These are phyloP conservation scores for Peronospora belbahrii DNA, from an alignment of 352 stramenopile species.

Conservation along the genomic window DNA sequence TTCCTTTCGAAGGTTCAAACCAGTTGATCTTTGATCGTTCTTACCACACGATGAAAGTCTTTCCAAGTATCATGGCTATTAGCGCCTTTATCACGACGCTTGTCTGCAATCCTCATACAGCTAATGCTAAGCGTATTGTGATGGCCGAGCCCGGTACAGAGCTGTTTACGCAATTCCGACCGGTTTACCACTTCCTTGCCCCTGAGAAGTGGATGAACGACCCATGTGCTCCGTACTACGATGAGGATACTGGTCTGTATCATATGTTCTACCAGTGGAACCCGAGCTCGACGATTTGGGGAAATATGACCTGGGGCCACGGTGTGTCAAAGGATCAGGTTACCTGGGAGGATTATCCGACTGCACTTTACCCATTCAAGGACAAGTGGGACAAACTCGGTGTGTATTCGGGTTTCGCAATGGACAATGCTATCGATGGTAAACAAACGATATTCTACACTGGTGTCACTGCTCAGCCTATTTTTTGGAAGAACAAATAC, in stretches of 20 bases:
- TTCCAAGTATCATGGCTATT: slow-evolving; percentile 12
- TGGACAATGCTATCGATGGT: slow-evolving; percentile 45
- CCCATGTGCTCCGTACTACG: slow-evolving; percentile 67
- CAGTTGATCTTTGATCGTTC: too few relatives aligned
- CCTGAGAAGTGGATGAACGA: slow-evolving; percentile 83
- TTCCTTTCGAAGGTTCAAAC: too few relatives aligned
- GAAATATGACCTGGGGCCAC: slow-evolving; percentile 77
- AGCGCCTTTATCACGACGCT: slow-evolving; percentile 9
- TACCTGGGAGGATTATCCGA: slow-evolving; percentile 57
- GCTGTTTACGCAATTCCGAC: slow-evolving; percentile 45
- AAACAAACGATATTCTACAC: slow-evolving; percentile 70
- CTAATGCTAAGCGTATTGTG: slow-evolving; percentile 3
- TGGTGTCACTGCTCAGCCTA: slow-evolving; percentile 37
- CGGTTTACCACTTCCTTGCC: slow-evolving; percentile 49
- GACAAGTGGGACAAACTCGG: slow-evolving; percentile 64
- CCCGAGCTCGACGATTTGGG: slow-evolving; percentile 45
- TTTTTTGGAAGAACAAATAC: slow-evolving; percentile 45
- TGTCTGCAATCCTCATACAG: slow-evolving; percentile 8
- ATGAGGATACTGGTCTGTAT: slow-evolving; percentile 48
- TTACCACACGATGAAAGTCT: slow-evolving; percentile 19
- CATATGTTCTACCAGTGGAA: slow-evolving; percentile 82
- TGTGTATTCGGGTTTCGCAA: slow-evolving; percentile 66
- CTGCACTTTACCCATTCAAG: slow-evolving; percentile 43
- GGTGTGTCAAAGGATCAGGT: slow-evolving; percentile 64
- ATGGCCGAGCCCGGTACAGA: slow-evolving; percentile 7